These are phyloP conservation scores for Cladobotryum protrusum DNA, from an alignment of 2,329 filamentous ascomycete species.

Conservation along the genomic window DNA sequence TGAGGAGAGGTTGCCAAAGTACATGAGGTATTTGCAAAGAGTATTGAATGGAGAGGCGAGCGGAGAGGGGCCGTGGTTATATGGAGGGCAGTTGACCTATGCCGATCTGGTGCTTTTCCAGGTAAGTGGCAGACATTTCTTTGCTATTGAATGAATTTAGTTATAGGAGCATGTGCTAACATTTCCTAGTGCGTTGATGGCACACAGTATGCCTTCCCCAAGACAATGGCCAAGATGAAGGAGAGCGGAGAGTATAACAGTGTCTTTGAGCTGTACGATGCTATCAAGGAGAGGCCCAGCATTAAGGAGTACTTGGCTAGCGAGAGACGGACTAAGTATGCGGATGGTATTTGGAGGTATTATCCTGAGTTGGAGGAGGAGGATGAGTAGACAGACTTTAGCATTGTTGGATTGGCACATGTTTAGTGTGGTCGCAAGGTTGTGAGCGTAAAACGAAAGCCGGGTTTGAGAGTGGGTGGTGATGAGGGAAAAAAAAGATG, in stretches of 20 bases:
- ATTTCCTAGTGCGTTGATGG: conserved; percentile 46
- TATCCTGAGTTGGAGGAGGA: conserved; percentile 68
- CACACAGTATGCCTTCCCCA: conserved; percentile 62
- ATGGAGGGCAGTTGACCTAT: conserved; percentile 59
- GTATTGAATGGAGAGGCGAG: conserved; percentile 51
- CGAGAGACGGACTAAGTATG: conserved; percentile 55
- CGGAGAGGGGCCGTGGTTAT: conserved; percentile 57
- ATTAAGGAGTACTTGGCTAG: conserved; percentile 66
- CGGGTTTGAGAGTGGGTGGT: too few relatives aligned
- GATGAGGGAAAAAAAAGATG: too few relatives aligned
- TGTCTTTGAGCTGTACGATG: conserved; percentile 59
- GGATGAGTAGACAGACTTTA: neutral
- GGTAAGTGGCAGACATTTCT: conserved; percentile 31
- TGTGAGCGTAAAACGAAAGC: too few relatives aligned
- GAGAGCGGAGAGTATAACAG: conserved; percentile 49
- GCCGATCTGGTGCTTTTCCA: conserved; percentile 72
- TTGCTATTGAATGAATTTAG: neutral
- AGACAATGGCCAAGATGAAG: conserved; percentile 51
- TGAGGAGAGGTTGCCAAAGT: conserved; percentile 62
- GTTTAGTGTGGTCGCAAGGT: too few relatives aligned
- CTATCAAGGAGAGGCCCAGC: conserved; percentile 55
- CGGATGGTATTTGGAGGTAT: conserved; percentile 61
- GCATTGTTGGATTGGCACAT: too few relatives aligned
- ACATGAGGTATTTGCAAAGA: conserved; percentile 63
- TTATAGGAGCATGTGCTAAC: conserved; percentile 6